Evolutionary conservation across 1,284 basidiomycete species (phyloP).

Genomic region (Cryptococcus maquisensis): DNA sequence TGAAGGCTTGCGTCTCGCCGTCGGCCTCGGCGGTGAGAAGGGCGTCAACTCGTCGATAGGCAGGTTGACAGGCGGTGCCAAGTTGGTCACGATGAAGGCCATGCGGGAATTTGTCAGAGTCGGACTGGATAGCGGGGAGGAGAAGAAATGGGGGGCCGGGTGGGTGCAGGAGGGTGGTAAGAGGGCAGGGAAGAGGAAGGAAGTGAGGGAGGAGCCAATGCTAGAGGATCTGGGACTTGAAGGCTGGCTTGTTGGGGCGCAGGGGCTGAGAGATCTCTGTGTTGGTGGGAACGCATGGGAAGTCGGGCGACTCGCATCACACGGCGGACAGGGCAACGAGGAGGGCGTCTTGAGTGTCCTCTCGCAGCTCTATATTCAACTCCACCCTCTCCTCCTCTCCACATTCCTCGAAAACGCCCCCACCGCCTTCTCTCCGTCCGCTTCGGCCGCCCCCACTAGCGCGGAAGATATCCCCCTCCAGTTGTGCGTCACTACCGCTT

Average conservation of each 20-base stretch:
- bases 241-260: constrained; percentile 14
- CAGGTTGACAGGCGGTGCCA: constrained; percentile 27
- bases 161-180: constrained; percentile 7
- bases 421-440: constrained; percentile 63
- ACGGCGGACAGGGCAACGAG: constrained; percentile 9
- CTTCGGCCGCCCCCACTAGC: constrained; percentile 6
- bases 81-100: constrained; percentile 39
- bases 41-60: constrained; percentile 37
- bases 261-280: constrained; percentile 2
- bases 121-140: constrained; percentile 16
- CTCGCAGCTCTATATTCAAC: constrained; percentile 50
- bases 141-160: constrained; percentile 7
- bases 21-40: constrained; percentile 44
- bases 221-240: constrained; percentile 12
- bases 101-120: constrained; percentile 36
- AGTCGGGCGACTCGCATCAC: constrained; percentile 15
- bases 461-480: constrained; percentile 54
- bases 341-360: constrained; percentile 20
- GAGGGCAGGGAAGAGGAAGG: constrained; percentile 10
- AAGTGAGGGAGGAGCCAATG: constrained; percentile 5
- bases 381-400: constrained; percentile 71
- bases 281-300: constrained; percentile 19
- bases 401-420: constrained; percentile 83
- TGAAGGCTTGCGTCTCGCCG: constrained; percentile 43
- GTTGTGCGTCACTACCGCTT: constrained; percentile 60